phyloP scores from a whole-genome alignment of 495 filamentous ascomycete species.

The Pseudomonodictys pantanalensis region DNA sequence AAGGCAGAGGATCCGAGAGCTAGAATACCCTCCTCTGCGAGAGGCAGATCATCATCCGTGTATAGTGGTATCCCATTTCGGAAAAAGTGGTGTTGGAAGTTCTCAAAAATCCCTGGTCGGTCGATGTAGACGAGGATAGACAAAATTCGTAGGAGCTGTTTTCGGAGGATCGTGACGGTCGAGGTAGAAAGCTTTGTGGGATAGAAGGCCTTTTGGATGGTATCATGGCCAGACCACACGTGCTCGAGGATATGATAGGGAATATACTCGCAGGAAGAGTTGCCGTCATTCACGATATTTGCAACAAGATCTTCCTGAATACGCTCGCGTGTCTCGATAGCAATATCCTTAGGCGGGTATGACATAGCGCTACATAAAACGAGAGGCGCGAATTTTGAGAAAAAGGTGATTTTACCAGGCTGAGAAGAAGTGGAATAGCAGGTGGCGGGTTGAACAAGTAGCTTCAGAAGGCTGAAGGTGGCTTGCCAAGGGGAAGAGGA shows the following conservation, averaged over 20 bases:
- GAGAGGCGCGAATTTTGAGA: not conserved
- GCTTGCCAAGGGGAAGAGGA: no score
- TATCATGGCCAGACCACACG: constrained; percentile 2
- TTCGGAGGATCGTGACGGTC: not conserved
- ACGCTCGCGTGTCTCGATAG: not conserved
- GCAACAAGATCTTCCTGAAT: not conserved
- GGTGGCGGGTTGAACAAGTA: no score
- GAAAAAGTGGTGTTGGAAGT: not conserved
- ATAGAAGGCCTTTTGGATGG: constrained; percentile 1
- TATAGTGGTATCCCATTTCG: not conserved
- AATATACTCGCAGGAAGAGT: constrained; percentile 2
- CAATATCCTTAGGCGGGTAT: not conserved
- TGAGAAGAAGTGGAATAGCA: no score
- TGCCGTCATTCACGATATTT: not conserved
- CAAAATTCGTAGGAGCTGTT: not conserved
- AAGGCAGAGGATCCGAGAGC: not conserved
- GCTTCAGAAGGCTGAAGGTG: no score
- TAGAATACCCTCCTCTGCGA: not conserved
- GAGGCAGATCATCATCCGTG: not conserved
- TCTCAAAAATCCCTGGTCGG: not conserved
- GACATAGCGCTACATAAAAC: not conserved
- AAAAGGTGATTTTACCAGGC: no score
- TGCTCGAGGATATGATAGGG: not conserved
- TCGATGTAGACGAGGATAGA: constrained; percentile 6
- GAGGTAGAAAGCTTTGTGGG: not conserved